Conservation (phyloP, 2,329 filamentous ascomycete genomes). For the Alternaria sp. region DNA sequence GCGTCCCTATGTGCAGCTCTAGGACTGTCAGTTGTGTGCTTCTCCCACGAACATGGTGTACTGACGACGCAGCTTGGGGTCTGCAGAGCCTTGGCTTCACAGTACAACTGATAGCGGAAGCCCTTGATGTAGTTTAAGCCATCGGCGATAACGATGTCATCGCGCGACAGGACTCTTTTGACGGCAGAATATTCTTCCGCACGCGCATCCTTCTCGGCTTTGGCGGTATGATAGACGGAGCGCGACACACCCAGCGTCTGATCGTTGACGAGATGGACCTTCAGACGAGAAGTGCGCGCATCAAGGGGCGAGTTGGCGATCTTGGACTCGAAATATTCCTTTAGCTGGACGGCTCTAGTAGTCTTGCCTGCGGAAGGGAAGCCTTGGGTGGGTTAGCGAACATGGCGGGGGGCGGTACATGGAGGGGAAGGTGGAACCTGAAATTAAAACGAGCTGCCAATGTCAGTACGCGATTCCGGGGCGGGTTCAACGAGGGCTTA, state of each 20-base stretch:
- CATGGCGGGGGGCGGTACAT: slow-evolving; percentile 6
- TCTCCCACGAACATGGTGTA: slow-evolving; percentile 11
- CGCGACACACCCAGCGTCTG: slow-evolving; percentile 74
- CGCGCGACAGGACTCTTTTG: slow-evolving; percentile 75
- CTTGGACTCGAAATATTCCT: slow-evolving; percentile 68
- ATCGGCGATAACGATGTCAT: slow-evolving; percentile 81
- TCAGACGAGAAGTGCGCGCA: slow-evolving; percentile 62
- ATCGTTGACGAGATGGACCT: slow-evolving; percentile 78
- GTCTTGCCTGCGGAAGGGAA: slow-evolving; percentile 71
- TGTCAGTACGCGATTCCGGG: slow-evolving; percentile 29
- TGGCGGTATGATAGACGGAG: slow-evolving; percentile 77
- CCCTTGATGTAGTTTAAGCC: slow-evolving; percentile 89
- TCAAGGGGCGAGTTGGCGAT: slow-evolving; percentile 58
- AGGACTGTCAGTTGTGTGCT: slow-evolving; percentile 43
- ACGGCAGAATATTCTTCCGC: slow-evolving; percentile 79
- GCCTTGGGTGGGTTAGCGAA: slow-evolving; percentile 66
- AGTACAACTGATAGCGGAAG: slow-evolving; percentile 85
- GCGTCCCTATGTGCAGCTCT: slow-evolving; percentile 67
- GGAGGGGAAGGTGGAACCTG: slow-evolving; percentile 40
- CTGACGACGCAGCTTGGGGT: slow-evolving; percentile 77
- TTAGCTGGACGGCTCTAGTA: slow-evolving; percentile 69
- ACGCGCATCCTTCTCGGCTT: slow-evolving; percentile 82
- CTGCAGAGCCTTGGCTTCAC: slow-evolving; percentile 80
- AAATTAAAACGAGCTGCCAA: slow-evolving; percentile 66
- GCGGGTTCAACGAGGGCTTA: slow-evolving; percentile 31